phyloP scores from a whole-genome alignment of 2,329 filamentous ascomycete species.

The Tolypocladium endophyticum region DNA sequence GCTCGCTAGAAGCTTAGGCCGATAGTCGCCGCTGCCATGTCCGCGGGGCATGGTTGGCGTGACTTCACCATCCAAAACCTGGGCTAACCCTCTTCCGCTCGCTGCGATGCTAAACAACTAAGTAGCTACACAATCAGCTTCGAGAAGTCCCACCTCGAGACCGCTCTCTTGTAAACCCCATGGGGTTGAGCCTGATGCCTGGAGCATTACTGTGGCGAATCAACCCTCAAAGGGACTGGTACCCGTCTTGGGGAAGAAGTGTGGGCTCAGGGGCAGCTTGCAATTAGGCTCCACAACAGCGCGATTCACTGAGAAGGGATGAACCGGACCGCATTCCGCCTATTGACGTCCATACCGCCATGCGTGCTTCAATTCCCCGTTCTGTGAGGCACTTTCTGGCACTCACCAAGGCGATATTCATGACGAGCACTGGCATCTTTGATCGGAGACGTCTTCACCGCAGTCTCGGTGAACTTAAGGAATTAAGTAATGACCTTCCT shows the following conservation, averaged over 20 bases:
- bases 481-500: not conserved
- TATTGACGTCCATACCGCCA: not conserved
- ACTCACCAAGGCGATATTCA: too few relatives aligned
- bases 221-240: not conserved
- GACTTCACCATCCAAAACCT: not conserved
- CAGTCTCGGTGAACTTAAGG: not conserved
- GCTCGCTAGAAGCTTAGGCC: not conserved
- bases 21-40: not conserved
- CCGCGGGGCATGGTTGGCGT: not conserved
- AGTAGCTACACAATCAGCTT: not conserved
- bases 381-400: too few relatives aligned
- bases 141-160: not conserved
- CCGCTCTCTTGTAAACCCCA: not conserved
- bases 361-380: not conserved
- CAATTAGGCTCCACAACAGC: not conserved
- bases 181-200: not conserved
- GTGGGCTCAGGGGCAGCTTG: not conserved
- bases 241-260: not conserved
- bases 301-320: too few relatives aligned
- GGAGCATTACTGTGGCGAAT: not conserved
- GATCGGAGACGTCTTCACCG: not conserved
- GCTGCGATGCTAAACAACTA: not conserved
- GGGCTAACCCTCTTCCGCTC: not conserved
- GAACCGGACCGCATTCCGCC: not conserved
- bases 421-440: too few relatives aligned